Base-by-base conservation (phyloP, 257 asterid species). In the Capsicum rhomboideum region DNA sequence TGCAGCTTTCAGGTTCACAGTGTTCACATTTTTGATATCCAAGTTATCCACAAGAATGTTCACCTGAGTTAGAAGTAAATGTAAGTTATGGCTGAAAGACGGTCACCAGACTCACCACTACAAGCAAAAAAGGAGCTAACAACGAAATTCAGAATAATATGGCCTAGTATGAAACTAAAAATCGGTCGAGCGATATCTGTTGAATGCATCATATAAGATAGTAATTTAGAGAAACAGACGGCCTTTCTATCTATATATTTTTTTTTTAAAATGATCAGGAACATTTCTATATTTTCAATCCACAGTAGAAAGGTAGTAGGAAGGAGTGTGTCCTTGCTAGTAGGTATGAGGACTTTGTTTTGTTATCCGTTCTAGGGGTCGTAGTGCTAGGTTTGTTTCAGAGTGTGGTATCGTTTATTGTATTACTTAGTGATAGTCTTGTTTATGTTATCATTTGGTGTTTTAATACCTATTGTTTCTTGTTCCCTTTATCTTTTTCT, bases 1-100 rank as follows among this genome's bases (percentile, higher is more conserved):
- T 61, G 95, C 97, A 79, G 98, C 97, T 89, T 90, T 92, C 86
- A 93, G 86, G 85, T 97, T 97, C 46, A 89, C 86, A 46, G 88
- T 80, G 90, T 97, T 97, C 79, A 90, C 89, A 78, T 89, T 89
- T 84, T 85, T 87, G n/a, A 97, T 78, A 68, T 90, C 88, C 91
- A 86, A 64, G 80, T 86, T 86, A 87, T 97, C 98, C 90, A 92
- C 91, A 28, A 97, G 58, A 83, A 92, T 82, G 59, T 91, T 90
- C 83, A 94, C 98, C 99, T 94, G 87, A 82, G 14, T 40, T 80
- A 84, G 28, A 49, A 61, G 63, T 23, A 18, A 61, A 21, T 4
- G 52, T 75, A 75, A 13, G 42, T 26, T 46, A 16, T 16, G n/a
- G n/a, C 26, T 26, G 61, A 75, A 21, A 54, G 61, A 50, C 42